Base-by-base conservation (phyloP, 371 early-diverging fungal species). In the Mortierella sp. region DNA sequence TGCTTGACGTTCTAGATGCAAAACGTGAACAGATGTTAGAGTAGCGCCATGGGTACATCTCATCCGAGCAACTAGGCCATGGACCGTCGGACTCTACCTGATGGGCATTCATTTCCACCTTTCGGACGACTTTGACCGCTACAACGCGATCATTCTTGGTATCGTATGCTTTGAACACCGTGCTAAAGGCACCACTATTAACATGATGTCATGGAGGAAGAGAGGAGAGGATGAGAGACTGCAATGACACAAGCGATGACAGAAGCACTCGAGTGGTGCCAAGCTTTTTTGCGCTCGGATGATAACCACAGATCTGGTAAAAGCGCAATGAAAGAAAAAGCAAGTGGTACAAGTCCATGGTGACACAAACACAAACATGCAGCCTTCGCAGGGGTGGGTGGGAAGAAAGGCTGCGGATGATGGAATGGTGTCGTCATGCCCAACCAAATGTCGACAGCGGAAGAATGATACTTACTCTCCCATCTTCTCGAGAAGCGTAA, bases 141-240 rank as follows among this genome's bases (percentile, higher is more conserved):
- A 95, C 94, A 48, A 84, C 76, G 23, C 85, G 73, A 24, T 85
- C 82, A 3, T 84, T 83, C 47, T 72, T 72, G 14, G 64, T 74
- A 63, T 91, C 84, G 27, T 84, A 78, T 6, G 91, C 94, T 55
- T 87, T 83, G 80, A 90, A 94, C 1, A 94, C 95, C 58, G 85
- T 88, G 54, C 93, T 91, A 81, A 94, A 94, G 18, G 94, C 95
- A 56, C 95, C 95, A 67, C 91, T 91, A 82, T 51, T 27, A 49
- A 26, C n/a, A 23, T 39, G 23, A 24, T 34, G 34, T 7, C 34
- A 34, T 7, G 30, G 5, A 38, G 19, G 30, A 19, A n/a, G 14
- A 52, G 16, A 42, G 12, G 54, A 18, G 38, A 46, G 27, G 61
- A 45, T 10, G 34, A 4, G 10, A 10, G 34, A 34, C 34, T 34